These are phyloP conservation scores for Penicillium freii DNA, from an alignment of 2,329 filamentous ascomycete genomes.

Conservation along the genomic window DNA sequence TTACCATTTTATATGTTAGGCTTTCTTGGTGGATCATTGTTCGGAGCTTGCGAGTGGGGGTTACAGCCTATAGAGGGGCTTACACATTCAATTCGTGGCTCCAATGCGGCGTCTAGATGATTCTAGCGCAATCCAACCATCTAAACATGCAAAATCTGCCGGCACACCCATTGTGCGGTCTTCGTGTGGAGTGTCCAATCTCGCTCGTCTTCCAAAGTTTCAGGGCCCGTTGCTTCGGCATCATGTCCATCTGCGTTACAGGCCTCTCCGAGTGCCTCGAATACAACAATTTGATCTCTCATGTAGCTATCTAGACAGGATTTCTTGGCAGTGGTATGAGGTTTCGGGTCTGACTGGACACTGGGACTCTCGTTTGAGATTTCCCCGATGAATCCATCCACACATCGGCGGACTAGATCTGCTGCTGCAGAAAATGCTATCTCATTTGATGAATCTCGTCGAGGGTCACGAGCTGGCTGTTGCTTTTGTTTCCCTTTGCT, in stretches of 20 bases:
- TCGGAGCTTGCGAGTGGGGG: not conserved
- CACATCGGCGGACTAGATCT: constrained; percentile 45
- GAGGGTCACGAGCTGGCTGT: not conserved
- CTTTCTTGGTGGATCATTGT: not conserved
- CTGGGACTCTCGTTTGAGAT: constrained; percentile 33
- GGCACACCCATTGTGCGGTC: constrained; percentile 48
- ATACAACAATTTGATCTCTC: constrained; percentile 60
- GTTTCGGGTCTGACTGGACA: not conserved
- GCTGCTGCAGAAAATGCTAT: constrained; percentile 25
- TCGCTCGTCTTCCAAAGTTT: constrained; percentile 24
- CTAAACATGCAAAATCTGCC: constrained; percentile 33
- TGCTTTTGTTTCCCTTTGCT: not conserved
- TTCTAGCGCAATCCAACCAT: not conserved
- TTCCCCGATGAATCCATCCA: constrained; percentile 47
- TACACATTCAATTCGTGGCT: not conserved
- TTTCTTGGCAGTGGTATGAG: not conserved
- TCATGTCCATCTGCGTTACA: constrained; percentile 15
- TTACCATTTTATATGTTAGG: not conserved
- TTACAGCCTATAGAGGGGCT: not conserved
- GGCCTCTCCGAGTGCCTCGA: constrained; percentile 53
- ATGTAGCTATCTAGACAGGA: constrained; percentile 56
- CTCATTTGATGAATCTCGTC: not conserved
- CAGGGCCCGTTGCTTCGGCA: constrained; percentile 13
- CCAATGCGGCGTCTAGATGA: not conserved
- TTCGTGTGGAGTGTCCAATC: constrained; percentile 43